Base-by-base conservation (phyloP, 2,329 filamentous ascomycete species). In the Trichoderma harzianum region DNA sequence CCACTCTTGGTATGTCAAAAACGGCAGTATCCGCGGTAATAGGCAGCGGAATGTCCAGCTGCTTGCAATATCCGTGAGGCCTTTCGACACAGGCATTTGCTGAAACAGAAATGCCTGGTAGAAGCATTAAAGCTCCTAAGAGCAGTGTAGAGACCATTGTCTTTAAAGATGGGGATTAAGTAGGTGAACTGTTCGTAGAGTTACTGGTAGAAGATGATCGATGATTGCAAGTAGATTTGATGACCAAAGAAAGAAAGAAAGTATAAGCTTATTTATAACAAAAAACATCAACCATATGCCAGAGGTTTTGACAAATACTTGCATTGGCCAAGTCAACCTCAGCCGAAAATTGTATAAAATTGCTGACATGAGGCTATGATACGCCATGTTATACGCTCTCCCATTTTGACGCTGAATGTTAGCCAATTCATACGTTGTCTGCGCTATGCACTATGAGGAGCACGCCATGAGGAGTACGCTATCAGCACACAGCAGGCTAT, bases 31-130 rank as follows among this genome's bases (percentile, higher is more conserved):
- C 36, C 5, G 55, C 66, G 28, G 66, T 69, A 21, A 61, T 18
- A 2, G 55, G 66, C 36, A 69, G 2, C 16, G 26, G 36, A n/a
- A 69, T 69, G 8, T 69, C 24, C 36, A 69, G 53, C 55, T 69
- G 66, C 10, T 69, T 69, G 66, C 66, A 69, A 16, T 69, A 69
- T 34, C 66, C 66, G 26, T 69, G 66, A 61, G 66, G 55, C 57
- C 55, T 36, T 11, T 51, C n/a, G 14, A 39, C 18, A 34, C 55
- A 47, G 8, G 28, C 39, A n/a, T 21, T 61, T 7, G 53, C 12
- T 26, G 66, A 34, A 47, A 55, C 55, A 51, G 66, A 61, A 51
- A 69, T 47, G 36, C 55, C 36, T n/a, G 55, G 28, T 11, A 69
- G 34, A 8, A 69, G 36, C 24, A 69, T 2, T 4, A 69, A 21